Evolutionary conservation across 768 basidiomycete species (phyloP), one percentile per base, ranked within the genome.

Genomic region (Panaeolus cyanescens): DNA sequence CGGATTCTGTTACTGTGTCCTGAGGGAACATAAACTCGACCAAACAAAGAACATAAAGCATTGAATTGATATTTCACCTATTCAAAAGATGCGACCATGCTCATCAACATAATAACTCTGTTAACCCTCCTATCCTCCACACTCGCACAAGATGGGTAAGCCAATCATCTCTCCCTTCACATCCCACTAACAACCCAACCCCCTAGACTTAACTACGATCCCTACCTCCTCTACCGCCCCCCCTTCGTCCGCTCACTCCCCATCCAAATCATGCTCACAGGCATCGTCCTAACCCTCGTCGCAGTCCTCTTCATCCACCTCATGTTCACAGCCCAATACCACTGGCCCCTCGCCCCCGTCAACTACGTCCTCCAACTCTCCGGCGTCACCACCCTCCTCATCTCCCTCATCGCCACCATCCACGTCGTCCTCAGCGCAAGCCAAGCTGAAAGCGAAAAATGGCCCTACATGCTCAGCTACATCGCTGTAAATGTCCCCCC

Each of bases 401-500:
- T 90, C 33, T 90, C 89, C 15, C 82, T 91, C 58, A 82, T 88
- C 53, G 91, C 92, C 8, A 93, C 91, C 1, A 79, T 96, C 53
- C 85, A 87, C 69, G 84, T 95, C 65, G 82, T 96, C 19, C 79
- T 96, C 5, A 77, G 82, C 1, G 77, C 83, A 0, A 78, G 88
- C 1, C 73, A 83, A 3, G 67, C 77, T 2, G 86, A 91, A 69
- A 93, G 91, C 66, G 80, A 84, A 64, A 77, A 79, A 39, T 97
- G 95, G 95, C 96, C 97, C 0, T 99, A 95, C 74, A 96, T 97
- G 92, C 86, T 98, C 37, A 90, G 89, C 67, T 99, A 97, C 69
- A 82, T 98, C 58, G 88, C 93, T 6, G 85, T 96, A 34, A 81
- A 86, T 62, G 86, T 95, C 0, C 92, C 93, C 4, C 87, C 87